A percentile compares a stretch with the other conserved stretches of the same genome.
Evolutionary conservation across 768 basidiomycete species (phyloP).

Genomic region (Rhodotorula paludigena): DNA sequence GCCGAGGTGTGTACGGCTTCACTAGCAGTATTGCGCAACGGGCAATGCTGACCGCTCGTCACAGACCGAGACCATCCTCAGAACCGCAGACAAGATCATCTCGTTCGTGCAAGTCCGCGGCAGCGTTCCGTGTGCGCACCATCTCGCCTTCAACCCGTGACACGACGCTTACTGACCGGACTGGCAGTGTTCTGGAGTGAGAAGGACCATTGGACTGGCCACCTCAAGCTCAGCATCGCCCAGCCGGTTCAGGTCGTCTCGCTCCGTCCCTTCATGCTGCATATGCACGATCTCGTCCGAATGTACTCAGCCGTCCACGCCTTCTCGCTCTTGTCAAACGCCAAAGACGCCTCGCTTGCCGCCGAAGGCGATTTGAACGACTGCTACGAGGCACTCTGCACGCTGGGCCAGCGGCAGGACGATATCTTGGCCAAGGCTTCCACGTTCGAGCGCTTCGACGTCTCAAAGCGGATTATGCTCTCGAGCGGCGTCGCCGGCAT

Average conservation of each 20-base stretch:
- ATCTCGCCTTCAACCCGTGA: constrained; percentile 12
- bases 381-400: constrained; percentile 68
- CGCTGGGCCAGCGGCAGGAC: constrained; percentile 65
- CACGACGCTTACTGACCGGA: constrained; percentile 6
- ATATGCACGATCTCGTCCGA: constrained; percentile 1
- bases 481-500: background rate
- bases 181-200: constrained; percentile 51
- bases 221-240: constrained; percentile 5
- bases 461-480: constrained; percentile 1
- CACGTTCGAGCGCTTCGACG: constrained; percentile 32
- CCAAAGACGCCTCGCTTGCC: background rate
- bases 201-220: background rate
- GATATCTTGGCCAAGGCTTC: constrained; percentile 75
- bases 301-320: background rate
- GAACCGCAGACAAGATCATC: constrained; percentile 70
- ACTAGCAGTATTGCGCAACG: background rate
- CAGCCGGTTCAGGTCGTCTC: constrained; percentile 1
- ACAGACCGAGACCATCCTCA: constrained; percentile 22
- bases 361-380: constrained; percentile 3
- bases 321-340: constrained; percentile 12
- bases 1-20: constrained; percentile 62
- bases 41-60: background rate
- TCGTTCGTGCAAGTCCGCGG: constrained; percentile 83
- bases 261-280: constrained; percentile 4
- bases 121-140: constrained; percentile 72